phyloP scores from a whole-genome alignment of 1,139 yeast genomes.

The Pichia sp. region DNA sequence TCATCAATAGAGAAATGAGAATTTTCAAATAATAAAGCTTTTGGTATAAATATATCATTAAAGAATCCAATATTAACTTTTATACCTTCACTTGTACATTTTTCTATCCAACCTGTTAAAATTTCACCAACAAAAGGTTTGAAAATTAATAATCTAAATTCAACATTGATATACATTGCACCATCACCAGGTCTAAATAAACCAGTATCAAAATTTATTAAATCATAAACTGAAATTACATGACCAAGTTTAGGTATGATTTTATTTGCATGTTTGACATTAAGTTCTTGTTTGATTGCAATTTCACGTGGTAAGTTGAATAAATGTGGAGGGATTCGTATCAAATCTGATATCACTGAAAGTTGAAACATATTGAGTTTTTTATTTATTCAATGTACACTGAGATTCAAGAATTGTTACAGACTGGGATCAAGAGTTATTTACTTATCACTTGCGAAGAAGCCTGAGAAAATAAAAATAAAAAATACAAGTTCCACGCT shows the following conservation, averaged over 20 bases:
- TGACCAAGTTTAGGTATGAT: conserved; percentile 78
- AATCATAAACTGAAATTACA: conserved; percentile 77
- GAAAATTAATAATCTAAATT: conserved; percentile 72
- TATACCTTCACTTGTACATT: conserved; percentile 81
- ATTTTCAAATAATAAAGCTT: conserved; percentile 69
- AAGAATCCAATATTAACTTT: conserved; percentile 80
- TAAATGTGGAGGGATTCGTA: conserved; percentile 81
- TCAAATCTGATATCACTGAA: conserved; percentile 70
- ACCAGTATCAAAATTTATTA: conserved; percentile 77
- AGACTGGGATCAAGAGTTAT: too few relatives aligned
- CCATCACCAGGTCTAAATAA: conserved; percentile 95
- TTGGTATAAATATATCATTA: conserved; percentile 87
- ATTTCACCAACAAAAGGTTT: conserved; percentile 93
- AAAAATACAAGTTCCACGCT: too few relatives aligned
- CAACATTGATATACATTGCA: conserved; percentile 69
- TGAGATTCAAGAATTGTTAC: too few relatives aligned
- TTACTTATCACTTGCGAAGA: background rate
- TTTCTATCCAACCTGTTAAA: conserved; percentile 88
- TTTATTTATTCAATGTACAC: too few relatives aligned
- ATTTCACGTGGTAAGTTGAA: conserved; percentile 64
- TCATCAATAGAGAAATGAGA: conserved; percentile 66
- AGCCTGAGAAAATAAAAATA: background rate
- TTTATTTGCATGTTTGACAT: conserved; percentile 77
- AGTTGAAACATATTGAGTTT: conserved; percentile 65
- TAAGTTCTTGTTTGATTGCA: conserved; percentile 73